A percentile compares a stretch with the other conserved stretches of the same genome.
These are phyloP conservation scores for Stygiomarasmius scandens DNA, from an alignment of 1,284 basidiomycete genomes.

Conservation along the genomic window DNA sequence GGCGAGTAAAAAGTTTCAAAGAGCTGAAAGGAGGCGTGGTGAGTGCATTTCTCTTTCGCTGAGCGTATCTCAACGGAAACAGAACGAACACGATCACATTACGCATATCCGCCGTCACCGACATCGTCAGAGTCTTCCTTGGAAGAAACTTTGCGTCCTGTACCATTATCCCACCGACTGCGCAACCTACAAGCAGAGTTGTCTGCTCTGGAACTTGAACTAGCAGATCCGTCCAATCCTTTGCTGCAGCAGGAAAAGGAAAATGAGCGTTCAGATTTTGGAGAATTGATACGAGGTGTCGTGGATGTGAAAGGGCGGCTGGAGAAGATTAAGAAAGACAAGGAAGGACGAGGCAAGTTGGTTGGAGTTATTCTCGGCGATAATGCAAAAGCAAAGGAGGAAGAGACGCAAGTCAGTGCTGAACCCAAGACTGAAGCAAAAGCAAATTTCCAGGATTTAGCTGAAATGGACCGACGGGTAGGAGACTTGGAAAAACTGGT, in stretches of 20 bases:
- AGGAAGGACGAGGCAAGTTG: conserved; percentile 67
- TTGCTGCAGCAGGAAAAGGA: conserved; percentile 56
- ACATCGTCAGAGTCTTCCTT: conserved; percentile 42
- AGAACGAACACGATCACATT: conserved; percentile 59
- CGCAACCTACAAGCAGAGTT: conserved; percentile 67
- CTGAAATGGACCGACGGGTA: conserved; percentile 79
- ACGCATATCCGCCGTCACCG: conserved; percentile 69
- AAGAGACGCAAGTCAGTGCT: conserved; percentile 10
- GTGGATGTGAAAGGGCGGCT: conserved; percentile 72
- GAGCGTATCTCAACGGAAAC: too few species aligned
- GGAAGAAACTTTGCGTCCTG: conserved; percentile 37
- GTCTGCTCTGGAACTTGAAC: conserved; percentile 63
- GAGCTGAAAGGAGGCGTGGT: conserved; percentile 65
- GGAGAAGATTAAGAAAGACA: conserved; percentile 64
- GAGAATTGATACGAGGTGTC: conserved; percentile 73
- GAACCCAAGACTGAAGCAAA: conserved; percentile 30
- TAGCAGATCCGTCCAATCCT: conserved; percentile 69
- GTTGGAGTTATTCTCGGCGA: conserved; percentile 59
- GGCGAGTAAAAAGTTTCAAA: conserved; percentile 67
- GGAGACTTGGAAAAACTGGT: conserved; percentile 80
- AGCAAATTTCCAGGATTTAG: conserved; percentile 48
- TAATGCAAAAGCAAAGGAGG: conserved; percentile 22
- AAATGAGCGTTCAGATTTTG: conserved; percentile 66
- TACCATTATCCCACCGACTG: conserved; percentile 64
- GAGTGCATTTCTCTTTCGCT: conserved; percentile 11